These are phyloP conservation scores for Chytriomyces confervae DNA, from an alignment of 192 early-diverging fungal species.

Conservation along the genomic window DNA sequence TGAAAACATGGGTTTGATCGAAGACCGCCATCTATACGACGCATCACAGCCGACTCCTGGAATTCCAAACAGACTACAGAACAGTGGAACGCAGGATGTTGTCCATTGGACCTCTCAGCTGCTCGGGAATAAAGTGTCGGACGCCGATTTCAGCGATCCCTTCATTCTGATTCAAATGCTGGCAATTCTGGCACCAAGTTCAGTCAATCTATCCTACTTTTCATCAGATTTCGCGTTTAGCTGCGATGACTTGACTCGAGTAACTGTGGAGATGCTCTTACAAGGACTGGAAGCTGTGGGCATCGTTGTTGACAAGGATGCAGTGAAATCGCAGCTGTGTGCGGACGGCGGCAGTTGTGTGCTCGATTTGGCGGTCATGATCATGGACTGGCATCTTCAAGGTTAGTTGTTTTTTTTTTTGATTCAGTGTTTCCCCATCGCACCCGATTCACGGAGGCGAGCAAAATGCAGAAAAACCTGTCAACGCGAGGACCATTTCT, in stretches of 20 bases:
- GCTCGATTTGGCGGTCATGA: too few species aligned
- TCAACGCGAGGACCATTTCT: too few species aligned
- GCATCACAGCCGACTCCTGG: neutral
- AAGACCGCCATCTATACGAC: neutral
- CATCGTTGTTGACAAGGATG: slow-evolving; percentile 1
- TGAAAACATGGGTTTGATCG: slow-evolving; percentile 1
- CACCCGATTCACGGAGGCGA: too few species aligned
- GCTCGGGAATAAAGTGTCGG: neutral
- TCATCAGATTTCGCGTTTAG: slow-evolving; percentile 25
- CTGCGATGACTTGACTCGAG: slow-evolving; percentile 3
- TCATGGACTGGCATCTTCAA: too few species aligned
- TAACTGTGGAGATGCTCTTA: slow-evolving; percentile 25
- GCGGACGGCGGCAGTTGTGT: too few species aligned
- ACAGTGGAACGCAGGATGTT: neutral
- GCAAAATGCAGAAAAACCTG: too few species aligned
- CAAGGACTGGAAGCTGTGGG: slow-evolving; percentile 11
- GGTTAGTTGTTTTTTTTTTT: too few species aligned
- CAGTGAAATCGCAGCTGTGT: too few species aligned
- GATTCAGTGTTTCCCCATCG: too few species aligned
- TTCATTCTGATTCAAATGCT: slow-evolving; percentile 28
- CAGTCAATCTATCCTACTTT: slow-evolving; percentile 20
- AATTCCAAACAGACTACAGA: slow-evolving; percentile 1
- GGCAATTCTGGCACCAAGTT: slow-evolving; percentile 18
- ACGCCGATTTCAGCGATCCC: slow-evolving; percentile 13
- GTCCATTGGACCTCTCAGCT: neutral